Conservation (phyloP, 2,329 filamentous ascomycete genomes). For the Hirsutella minnesotensis region DNA sequence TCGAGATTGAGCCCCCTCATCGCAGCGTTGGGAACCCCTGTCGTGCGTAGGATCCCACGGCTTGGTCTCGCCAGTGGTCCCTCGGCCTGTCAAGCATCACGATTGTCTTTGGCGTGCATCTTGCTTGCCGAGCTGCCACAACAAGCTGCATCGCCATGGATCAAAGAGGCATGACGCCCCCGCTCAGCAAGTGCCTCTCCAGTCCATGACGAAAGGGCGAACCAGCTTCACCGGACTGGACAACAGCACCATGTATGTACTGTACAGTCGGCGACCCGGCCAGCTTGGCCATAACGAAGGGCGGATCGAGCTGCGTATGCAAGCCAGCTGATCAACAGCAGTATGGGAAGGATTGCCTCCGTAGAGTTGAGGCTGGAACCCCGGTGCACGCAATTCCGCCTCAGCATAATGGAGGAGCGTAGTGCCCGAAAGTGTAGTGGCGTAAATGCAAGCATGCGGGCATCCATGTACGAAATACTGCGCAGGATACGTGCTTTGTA, state of each 20-base stretch:
- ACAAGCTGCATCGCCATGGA: background rate
- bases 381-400: conserved; percentile 1
- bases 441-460: background rate
- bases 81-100: background rate
- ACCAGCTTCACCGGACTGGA: background rate
- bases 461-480: background rate
- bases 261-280: background rate
- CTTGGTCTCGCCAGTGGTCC: conserved; percentile 2
- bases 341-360: too few relatives aligned
- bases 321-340: background rate
- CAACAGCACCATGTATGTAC: background rate
- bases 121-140: background rate
- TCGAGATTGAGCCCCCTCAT: conserved; percentile 3
- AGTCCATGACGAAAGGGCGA: background rate
- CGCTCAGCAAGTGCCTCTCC: background rate
- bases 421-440: background rate
- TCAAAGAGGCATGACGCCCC: background rate
- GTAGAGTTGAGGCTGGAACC: background rate
- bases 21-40: conserved; percentile 6
- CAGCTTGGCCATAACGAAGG: background rate
- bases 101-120: background rate
- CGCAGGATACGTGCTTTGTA: background rate
- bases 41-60: conserved; percentile 6
- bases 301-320: background rate
- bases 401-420: conserved; percentile 1